phyloP scores from a whole-genome alignment of 176 grass and related monocot genomes.

The sorghum (Sorghum bicolor) region DNA sequence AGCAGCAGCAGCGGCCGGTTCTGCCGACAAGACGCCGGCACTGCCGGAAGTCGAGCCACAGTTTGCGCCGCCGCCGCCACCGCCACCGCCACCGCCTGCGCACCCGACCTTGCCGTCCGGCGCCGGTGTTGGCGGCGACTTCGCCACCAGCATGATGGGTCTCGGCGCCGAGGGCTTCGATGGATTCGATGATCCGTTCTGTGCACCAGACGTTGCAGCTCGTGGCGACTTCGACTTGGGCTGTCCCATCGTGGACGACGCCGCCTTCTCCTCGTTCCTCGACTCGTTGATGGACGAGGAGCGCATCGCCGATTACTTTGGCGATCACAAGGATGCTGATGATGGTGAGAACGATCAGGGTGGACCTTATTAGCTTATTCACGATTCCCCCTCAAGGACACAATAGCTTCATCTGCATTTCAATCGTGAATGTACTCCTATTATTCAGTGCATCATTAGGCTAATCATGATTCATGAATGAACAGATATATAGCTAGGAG shows the following conservation, averaged over 20 bases:
- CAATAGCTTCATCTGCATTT: not conserved
- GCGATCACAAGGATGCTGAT: not conserved
- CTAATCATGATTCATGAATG: not conserved
- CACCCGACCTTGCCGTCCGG: not conserved
- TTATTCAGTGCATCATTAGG: not conserved
- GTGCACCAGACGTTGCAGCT: not conserved
- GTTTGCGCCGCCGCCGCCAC: not conserved
- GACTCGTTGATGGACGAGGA: constrained; percentile 51
- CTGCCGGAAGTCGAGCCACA: not conserved
- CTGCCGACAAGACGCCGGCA: not conserved
- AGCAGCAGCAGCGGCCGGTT: not conserved
- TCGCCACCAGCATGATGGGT: constrained; percentile 5
- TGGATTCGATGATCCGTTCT: constrained; percentile 16
- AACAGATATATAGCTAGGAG: not conserved
- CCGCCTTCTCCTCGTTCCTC: constrained; percentile 56
- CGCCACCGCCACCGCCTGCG: not conserved
- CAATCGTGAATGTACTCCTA: not conserved
- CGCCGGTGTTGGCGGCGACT: constrained; percentile 8
- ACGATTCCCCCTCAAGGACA: not conserved
- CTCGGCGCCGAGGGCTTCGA: constrained; percentile 24
- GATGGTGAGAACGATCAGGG: constrained; percentile 3
- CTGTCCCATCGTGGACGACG: constrained; percentile 34
- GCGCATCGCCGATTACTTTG: not conserved
- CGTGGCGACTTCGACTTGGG: constrained; percentile 23
- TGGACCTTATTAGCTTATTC: constrained; percentile 1